Evolutionary conservation across 2,329 filamentous ascomycete species (phyloP).

Genomic region (Penicillium sp.): DNA sequence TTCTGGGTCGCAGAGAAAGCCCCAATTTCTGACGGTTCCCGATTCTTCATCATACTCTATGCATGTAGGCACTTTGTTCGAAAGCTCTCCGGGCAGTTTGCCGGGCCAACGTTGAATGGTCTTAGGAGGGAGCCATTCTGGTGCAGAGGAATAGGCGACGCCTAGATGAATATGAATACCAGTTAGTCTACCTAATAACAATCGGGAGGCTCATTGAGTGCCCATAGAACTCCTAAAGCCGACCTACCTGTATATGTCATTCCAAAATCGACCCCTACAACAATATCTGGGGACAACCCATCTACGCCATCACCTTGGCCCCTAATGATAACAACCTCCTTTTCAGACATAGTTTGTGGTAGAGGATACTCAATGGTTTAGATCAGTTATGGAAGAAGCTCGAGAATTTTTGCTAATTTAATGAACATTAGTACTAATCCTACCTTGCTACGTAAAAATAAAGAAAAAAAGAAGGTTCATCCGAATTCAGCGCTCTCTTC

Average conservation of each 20-base stretch:
- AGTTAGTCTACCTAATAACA: too few species aligned
- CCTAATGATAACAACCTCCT: slow-evolving; percentile 23
- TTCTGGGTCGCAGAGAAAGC: slow-evolving; percentile 45
- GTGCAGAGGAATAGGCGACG: slow-evolving; percentile 45
- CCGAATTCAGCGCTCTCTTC: too few species aligned
- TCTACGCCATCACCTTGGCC: slow-evolving; percentile 13
- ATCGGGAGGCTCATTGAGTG: too few species aligned
- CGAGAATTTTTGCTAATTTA: not conserved
- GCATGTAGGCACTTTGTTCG: slow-evolving; percentile 44
- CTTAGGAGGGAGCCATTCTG: slow-evolving; percentile 43
- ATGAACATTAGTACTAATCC: not conserved
- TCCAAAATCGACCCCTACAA: slow-evolving; percentile 38
- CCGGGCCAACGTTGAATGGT: slow-evolving; percentile 46
- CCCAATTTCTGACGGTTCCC: slow-evolving; percentile 37
- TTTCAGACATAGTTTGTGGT: slow-evolving; percentile 22
- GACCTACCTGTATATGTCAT: slow-evolving; percentile 39
- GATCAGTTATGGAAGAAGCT: not conserved
- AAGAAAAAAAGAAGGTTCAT: too few species aligned
- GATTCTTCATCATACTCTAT: slow-evolving; percentile 35
- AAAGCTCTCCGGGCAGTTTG: slow-evolving; percentile 37
- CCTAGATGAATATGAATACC: slow-evolving; percentile 26
- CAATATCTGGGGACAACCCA: slow-evolving; percentile 35
- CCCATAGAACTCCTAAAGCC: too few species aligned
- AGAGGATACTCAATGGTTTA: not conserved
- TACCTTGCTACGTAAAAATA: too few species aligned